Conservation (phyloP, 768 basidiomycete species). For the Phlebiopsis gigantea region DNA sequence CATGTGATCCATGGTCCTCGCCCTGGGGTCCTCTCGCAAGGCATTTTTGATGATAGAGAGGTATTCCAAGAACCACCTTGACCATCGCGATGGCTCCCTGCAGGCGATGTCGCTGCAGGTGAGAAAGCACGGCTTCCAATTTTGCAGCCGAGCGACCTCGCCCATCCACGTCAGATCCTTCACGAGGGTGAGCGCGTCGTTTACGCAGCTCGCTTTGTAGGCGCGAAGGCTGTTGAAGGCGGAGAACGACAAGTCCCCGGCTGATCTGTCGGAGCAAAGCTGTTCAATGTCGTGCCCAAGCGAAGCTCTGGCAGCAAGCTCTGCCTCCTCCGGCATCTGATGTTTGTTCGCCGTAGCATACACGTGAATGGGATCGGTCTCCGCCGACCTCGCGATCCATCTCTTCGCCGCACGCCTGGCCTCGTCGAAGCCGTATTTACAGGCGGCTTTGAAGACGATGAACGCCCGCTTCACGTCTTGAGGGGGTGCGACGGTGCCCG, state of each 20-base stretch:
- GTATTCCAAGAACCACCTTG: neutral
- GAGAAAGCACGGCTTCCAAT: neutral
- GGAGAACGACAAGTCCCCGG: neutral
- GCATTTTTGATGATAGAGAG: neutral
- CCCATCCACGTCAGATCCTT: neutral
- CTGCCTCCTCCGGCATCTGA: neutral
- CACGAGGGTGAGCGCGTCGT: neutral
- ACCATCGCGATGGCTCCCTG: neutral
- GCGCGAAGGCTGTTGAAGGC: neutral
- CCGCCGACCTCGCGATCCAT: neutral
- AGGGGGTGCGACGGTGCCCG: no score
- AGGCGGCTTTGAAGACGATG: neutral
- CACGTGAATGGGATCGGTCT: neutral
- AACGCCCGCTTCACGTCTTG: neutral
- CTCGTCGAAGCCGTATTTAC: neutral
- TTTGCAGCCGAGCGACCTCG: neutral
- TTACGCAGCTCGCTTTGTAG: neutral
- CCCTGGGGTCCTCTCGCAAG: neutral
- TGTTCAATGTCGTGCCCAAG: neutral
- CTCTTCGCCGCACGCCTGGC: neutral
- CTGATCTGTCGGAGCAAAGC: no score
- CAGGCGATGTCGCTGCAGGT: neutral
- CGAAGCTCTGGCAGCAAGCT: neutral
- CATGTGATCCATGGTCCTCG: neutral
- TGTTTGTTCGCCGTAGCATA: neutral